phyloP scores from a whole-genome alignment of 2,329 filamentous ascomycete species.

The Beauveria scarabaeidicola region DNA sequence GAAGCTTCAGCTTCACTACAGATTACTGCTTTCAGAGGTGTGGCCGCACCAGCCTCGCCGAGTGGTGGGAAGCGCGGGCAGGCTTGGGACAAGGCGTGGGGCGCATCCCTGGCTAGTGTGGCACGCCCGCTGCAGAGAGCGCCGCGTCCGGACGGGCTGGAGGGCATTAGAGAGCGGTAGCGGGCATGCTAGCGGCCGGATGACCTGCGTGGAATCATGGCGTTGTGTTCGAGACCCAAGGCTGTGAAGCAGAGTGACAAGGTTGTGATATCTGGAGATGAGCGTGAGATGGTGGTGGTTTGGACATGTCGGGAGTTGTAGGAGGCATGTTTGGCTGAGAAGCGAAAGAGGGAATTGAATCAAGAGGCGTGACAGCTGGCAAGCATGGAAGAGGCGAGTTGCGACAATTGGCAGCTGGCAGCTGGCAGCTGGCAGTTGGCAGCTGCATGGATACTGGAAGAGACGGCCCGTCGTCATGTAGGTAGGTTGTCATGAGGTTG shows the following conservation, averaged over 20 bases:
- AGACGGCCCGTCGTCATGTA: too few relatives aligned
- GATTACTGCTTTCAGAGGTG: background rate
- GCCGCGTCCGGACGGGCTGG: conserved; percentile 7
- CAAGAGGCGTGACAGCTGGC: background rate
- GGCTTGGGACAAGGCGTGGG: background rate
- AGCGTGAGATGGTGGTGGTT: background rate
- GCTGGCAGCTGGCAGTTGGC: background rate
- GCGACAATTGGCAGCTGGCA: background rate
- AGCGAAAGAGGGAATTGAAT: background rate
- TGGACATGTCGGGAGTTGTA: background rate
- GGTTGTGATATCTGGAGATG: background rate
- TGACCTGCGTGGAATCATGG: conserved; percentile 5
- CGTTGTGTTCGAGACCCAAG: conserved; percentile 7
- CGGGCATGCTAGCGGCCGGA: conserved; percentile 3
- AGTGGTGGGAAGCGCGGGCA: background rate
- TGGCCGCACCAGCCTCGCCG: background rate
- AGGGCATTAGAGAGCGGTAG: conserved; percentile 2
- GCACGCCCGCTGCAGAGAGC: conserved; percentile 8
- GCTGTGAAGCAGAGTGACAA: background rate
- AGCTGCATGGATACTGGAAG: background rate
- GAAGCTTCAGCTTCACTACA: background rate
- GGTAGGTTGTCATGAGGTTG: too few relatives aligned
- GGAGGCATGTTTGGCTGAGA: background rate
- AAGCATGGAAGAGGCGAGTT: background rate
- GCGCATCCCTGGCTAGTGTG: conserved; percentile 7